These are phyloP conservation scores for Beauveria sp. DNA, from an alignment of 2,329 filamentous ascomycete species.

Conservation along the genomic window DNA sequence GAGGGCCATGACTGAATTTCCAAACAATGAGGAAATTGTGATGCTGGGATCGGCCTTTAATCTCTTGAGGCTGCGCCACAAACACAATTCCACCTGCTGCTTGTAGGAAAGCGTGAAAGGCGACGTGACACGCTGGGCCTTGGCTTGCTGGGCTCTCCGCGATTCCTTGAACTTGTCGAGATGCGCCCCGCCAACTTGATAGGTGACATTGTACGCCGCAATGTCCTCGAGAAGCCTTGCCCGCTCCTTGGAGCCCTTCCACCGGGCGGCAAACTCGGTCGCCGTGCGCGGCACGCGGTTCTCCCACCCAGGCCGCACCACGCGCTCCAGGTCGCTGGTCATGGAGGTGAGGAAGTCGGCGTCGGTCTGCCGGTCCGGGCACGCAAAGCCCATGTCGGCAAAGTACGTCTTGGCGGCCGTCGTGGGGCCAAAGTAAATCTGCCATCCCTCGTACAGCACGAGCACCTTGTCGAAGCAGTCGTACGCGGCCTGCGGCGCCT, in stretches of 20 bases:
- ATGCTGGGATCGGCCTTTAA: conserved; percentile 39
- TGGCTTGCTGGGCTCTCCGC: background rate
- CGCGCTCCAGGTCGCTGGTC: conserved; percentile 27
- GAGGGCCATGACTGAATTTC: conserved; percentile 26
- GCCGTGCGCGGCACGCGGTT: conserved; percentile 11
- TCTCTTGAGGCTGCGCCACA: conserved; percentile 21
- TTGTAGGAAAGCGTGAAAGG: background rate
- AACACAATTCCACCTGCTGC: background rate
- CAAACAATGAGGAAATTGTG: conserved; percentile 46
- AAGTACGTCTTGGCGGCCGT: conserved; percentile 58
- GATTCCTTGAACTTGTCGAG: background rate
- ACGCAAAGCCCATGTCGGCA: conserved; percentile 56
- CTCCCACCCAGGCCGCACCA: conserved; percentile 22
- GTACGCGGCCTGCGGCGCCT: conserved; percentile 51
- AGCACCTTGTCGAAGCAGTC: conserved; percentile 58
- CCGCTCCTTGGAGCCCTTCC: too few species aligned
- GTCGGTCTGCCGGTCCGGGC: conserved; percentile 50
- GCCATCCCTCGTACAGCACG: conserved; percentile 57
- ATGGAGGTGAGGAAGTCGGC: conserved; percentile 64
- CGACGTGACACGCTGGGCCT: background rate
- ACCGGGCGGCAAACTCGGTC: too few species aligned
- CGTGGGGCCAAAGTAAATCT: conserved; percentile 58
- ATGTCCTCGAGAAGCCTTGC: too few species aligned
- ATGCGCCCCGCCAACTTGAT: background rate
- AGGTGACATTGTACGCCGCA: conserved; percentile 10